Evolutionary conservation across 805 yeast genomes (phyloP).

Genomic region (Pichia eremophila): DNA sequence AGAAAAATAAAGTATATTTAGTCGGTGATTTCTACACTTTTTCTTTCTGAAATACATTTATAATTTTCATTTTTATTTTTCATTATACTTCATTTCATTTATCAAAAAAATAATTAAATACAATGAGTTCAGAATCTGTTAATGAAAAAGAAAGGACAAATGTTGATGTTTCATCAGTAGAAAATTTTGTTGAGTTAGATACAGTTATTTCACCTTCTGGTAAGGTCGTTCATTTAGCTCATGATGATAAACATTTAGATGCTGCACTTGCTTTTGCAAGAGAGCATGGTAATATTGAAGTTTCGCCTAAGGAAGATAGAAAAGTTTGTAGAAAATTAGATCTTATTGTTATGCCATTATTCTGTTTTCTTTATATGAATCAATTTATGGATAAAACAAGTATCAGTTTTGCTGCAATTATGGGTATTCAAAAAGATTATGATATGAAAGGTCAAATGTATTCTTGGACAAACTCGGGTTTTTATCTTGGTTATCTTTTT

Average conservation of each 20-base stretch:
- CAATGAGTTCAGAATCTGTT: neutral
- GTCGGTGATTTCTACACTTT: no score
- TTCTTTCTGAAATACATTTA: no score
- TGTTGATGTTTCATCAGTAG: constrained; percentile 2
- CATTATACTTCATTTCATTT: no score
- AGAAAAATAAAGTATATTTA: no score
- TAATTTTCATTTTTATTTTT: no score
- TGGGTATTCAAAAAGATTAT: constrained; percentile 33
- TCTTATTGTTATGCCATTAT: constrained; percentile 24
- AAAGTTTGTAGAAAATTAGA: constrained; percentile 26
- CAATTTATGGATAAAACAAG: constrained; percentile 34
- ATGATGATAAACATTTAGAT: constrained; percentile 9
- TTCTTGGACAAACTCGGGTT: constrained; percentile 35
- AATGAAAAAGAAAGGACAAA: constrained; percentile 1
- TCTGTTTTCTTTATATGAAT: constrained; percentile 21
- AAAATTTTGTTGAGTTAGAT: constrained; percentile 4
- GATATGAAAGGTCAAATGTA: constrained; percentile 35
- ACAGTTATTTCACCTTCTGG: constrained; percentile 10
- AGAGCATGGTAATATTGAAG: constrained; percentile 7
- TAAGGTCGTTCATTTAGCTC: constrained; percentile 9
- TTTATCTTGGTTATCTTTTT: constrained; percentile 35
- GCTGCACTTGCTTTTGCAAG: constrained; percentile 8
- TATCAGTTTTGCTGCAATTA: constrained; percentile 35
- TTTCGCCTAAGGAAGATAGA: constrained; percentile 4
- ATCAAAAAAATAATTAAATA: neutral